A percentile compares a stretch with the other conserved stretches of the same genome.
These are phyloP conservation scores for Rhizophagus prolifer DNA, from an alignment of 192 early-diverging fungal genomes.

Conservation along the genomic window DNA sequence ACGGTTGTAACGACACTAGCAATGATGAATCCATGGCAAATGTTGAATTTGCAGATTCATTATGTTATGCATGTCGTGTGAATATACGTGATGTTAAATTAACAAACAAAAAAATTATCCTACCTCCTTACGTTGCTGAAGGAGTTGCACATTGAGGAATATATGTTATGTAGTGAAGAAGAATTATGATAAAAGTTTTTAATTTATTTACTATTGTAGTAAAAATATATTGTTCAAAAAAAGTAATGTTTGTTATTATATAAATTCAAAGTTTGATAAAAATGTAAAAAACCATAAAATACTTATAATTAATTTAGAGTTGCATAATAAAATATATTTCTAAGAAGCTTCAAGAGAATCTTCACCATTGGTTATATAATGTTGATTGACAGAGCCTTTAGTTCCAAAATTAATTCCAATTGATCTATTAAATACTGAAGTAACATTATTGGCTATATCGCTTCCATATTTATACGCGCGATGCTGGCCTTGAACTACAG, in stretches of 20 bases:
- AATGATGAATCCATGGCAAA: neutral
- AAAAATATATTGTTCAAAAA: neutral
- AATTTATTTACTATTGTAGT: neutral
- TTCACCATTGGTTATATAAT: neutral
- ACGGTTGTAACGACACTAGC: neutral
- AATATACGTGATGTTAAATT: constrained; percentile 50
- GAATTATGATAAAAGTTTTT: neutral
- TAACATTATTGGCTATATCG: neutral
- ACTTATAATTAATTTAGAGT: no score
- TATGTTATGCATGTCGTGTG: constrained; percentile 57
- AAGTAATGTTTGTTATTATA: neutral
- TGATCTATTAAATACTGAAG: neutral
- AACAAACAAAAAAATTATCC: constrained; percentile 32
- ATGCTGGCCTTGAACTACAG: neutral
- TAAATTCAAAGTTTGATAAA: neutral
- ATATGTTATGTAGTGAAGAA: constrained; percentile 60
- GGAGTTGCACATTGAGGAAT: constrained; percentile 59
- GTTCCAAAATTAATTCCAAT: neutral
- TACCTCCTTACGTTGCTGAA: constrained; percentile 48
- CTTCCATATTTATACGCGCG: neutral
- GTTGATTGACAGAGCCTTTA: neutral
- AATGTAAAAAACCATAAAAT: no score
- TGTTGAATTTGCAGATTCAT: constrained; percentile 35
- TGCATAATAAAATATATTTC: neutral
- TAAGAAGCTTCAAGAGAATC: neutral